Evolutionary conservation across 805 yeast species (phyloP).

Genomic region (Pichia ethanolica): DNA sequence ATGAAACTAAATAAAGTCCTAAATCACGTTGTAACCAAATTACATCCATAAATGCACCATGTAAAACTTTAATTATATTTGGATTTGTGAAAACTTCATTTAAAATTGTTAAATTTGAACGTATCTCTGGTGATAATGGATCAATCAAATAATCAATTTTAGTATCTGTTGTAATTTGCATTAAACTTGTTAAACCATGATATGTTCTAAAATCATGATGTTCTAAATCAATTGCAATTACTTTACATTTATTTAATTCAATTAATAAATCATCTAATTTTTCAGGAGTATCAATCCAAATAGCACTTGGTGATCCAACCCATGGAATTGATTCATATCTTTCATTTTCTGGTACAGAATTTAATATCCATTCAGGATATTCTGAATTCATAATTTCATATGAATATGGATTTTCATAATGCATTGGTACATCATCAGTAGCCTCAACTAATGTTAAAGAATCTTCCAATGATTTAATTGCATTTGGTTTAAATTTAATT

Average conservation of each 20-base stretch:
- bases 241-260: conserved; percentile 43
- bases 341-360: conserved; percentile 33
- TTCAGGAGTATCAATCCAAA: conserved; percentile 62
- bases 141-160: conserved; percentile 74
- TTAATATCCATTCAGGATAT: conserved; percentile 55
- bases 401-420: conserved; percentile 75
- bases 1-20: conserved; percentile 80
- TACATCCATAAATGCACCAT: conserved; percentile 95
- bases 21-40: conserved; percentile 95
- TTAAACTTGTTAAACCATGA: conserved; percentile 82
- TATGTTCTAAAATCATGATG: conserved; percentile 91
- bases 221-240: conserved; percentile 89
- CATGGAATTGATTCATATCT: conserved; percentile 47
- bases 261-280: conserved; percentile 47
- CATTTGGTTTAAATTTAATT: conserved; percentile 64
- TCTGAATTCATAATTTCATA: conserved; percentile 62
- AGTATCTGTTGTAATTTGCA: conserved; percentile 79
- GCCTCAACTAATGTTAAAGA: conserved; percentile 32
- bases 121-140: conserved; percentile 53
- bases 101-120: conserved; percentile 60
- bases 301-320: conserved; percentile 39
- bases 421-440: conserved; percentile 41
- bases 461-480: conserved; percentile 49
- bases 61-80: conserved; percentile 74
- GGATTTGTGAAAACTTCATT: conserved; percentile 82